These are phyloP conservation scores for Pilatotrama ljubarskyi DNA, from an alignment of 768 basidiomycete genomes.

Conservation along the genomic window DNA sequence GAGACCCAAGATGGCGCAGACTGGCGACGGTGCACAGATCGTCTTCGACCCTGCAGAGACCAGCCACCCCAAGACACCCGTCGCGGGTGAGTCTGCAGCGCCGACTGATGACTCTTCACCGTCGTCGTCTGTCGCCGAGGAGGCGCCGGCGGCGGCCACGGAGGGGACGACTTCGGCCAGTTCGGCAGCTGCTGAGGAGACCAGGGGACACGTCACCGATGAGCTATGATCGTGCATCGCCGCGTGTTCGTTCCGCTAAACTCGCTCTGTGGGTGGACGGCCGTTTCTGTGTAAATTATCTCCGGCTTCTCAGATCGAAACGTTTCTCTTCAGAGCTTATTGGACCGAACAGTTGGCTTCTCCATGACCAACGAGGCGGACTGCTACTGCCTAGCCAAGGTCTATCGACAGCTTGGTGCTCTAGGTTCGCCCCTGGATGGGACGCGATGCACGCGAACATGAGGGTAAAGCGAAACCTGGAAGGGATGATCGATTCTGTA, in stretches of 20 bases:
- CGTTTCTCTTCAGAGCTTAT: neutral
- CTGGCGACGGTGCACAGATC: constrained; percentile 28
- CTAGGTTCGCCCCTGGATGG: neutral
- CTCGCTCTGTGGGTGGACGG: constrained; percentile 10
- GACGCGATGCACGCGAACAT: neutral
- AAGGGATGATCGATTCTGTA: neutral
- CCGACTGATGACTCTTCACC: constrained; percentile 5
- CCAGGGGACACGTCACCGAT: constrained; percentile 9
- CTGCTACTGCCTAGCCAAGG: too few species aligned
- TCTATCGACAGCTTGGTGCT: too few species aligned
- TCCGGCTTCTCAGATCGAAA: neutral
- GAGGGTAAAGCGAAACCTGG: neutral
- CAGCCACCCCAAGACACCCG: constrained; percentile 26
- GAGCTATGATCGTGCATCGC: constrained; percentile 4
- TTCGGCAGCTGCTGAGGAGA: neutral
- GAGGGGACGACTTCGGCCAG: neutral
- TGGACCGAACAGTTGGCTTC: neutral
- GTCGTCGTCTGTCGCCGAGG: neutral
- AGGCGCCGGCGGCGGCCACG: neutral
- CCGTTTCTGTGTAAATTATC: constrained; percentile 11
- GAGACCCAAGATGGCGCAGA: constrained; percentile 24
- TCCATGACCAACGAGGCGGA: neutral
- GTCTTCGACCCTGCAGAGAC: constrained; percentile 22
- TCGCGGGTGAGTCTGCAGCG: constrained; percentile 15
- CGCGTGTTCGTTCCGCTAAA: neutral